Percentiles rank a stretch among this genome's conserved stretches.
These are phyloP conservation scores for Candida cerambycidarum DNA, from an alignment of 805 yeast species.

Conservation along the genomic window DNA sequence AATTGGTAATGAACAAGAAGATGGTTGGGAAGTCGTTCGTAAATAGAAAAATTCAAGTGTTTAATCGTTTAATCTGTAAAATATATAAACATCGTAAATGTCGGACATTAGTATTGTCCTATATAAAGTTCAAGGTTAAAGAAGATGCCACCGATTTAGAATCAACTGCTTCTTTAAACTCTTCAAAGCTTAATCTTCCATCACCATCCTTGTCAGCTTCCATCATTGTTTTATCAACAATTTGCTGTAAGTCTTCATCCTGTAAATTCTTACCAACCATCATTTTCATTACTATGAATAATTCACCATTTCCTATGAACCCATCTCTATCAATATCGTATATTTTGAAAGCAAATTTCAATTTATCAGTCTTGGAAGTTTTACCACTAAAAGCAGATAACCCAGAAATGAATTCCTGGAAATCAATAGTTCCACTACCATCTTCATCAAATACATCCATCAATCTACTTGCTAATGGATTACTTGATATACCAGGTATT, in stretches of 20 bases:
- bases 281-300: slow-evolving; percentile 86
- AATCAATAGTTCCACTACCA: slow-evolving; percentile 90
- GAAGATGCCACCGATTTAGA: slow-evolving; percentile 59
- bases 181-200: slow-evolving; percentile 81
- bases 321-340: slow-evolving; percentile 97
- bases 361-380: slow-evolving; percentile 76
- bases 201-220: slow-evolving; percentile 90
- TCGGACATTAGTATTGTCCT: slow-evolving; percentile 5
- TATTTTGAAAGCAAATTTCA: slow-evolving; percentile 85
- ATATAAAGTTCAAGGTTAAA: slow-evolving; percentile 53
- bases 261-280: slow-evolving; percentile 94
- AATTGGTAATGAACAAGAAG: slow-evolving; percentile 23
- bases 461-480: slow-evolving; percentile 85
- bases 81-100: slow-evolving; percentile 3
- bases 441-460: slow-evolving; percentile 95
- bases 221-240: slow-evolving; percentile 95
- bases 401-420: slow-evolving; percentile 89
- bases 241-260: slow-evolving; percentile 87
- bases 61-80: slow-evolving; percentile 10
- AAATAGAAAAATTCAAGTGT: slow-evolving; percentile 4
- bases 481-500: slow-evolving; percentile 88
- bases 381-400: slow-evolving; percentile 85
- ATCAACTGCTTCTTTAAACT: slow-evolving; percentile 70
- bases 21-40: slow-evolving; percentile 39
- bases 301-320: slow-evolving; percentile 89